Conservation (phyloP, 164 flowering plant species). For the Aristolochia fimbriata region DNA sequence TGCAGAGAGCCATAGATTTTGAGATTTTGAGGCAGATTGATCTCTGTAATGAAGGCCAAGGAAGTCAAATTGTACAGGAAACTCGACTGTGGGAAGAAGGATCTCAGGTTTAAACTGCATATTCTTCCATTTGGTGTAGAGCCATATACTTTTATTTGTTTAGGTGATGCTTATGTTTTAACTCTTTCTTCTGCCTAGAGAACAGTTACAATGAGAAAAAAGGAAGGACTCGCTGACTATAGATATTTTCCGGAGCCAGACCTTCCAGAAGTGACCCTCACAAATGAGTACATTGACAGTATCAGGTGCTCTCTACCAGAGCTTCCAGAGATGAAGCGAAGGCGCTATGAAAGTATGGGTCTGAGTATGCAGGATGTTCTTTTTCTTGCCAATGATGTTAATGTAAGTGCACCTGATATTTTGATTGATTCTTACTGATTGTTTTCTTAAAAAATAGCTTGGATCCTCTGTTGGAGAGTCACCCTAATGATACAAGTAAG, state of each 20-base stretch:
- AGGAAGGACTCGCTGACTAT: slow-evolving; percentile 93
- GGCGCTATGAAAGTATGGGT: slow-evolving; percentile 80
- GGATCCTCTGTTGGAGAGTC: neutral
- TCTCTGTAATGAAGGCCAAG: slow-evolving; percentile 58
- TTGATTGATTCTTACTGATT: neutral
- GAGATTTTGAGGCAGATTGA: slow-evolving; percentile 72
- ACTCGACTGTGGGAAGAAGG: slow-evolving; percentile 97
- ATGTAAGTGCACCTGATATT: slow-evolving; percentile 32
- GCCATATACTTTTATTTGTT: neutral
- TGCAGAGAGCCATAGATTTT: slow-evolving; percentile 81
- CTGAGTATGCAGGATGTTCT: slow-evolving; percentile 92
- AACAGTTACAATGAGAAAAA: slow-evolving; percentile 90
- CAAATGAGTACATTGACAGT: slow-evolving; percentile 41
- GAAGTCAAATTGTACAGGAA: slow-evolving; percentile 72
- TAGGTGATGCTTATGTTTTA: slow-evolving; percentile 1
- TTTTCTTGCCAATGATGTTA: slow-evolving; percentile 71
- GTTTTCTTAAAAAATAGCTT: neutral
- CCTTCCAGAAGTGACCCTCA: slow-evolving; percentile 69
- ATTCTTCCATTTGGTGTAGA: neutral
- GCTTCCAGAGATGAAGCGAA: slow-evolving; percentile 69
- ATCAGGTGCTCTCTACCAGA: slow-evolving; percentile 65
- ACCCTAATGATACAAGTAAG: neutral
- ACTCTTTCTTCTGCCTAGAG: slow-evolving; percentile 25
- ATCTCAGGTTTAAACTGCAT: slow-evolving; percentile 49
- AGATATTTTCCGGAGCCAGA: slow-evolving; percentile 97